Conservation (phyloP, 805 yeast genomes). For the Wickerhamiella domercqiae region DNA sequence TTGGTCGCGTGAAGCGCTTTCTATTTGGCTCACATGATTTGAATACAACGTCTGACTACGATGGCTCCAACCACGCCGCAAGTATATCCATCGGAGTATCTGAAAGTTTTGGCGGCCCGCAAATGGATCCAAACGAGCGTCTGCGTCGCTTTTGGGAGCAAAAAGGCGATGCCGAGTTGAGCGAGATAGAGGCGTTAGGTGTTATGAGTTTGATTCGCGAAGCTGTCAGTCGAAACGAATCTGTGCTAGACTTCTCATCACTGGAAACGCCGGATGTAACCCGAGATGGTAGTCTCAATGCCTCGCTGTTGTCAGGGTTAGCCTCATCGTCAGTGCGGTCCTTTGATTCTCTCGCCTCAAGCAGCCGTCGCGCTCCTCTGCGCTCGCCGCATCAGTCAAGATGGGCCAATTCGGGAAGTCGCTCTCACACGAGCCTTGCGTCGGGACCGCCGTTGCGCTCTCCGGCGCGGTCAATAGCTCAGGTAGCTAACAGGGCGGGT, state of each 20-base stretch:
- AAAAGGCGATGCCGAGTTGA: conserved; percentile 55
- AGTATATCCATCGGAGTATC: not conserved
- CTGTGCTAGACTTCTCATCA: conserved; percentile 15
- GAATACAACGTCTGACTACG: not conserved
- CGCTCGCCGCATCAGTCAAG: not conserved
- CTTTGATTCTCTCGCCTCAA: not conserved
- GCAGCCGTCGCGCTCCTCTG: not conserved
- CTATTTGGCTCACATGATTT: not conserved
- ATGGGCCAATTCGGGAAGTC: not conserved
- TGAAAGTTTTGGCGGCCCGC: not conserved
- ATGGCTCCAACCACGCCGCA: not conserved
- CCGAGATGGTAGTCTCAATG: not conserved
- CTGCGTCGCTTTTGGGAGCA: conserved; percentile 49
- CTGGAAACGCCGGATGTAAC: not conserved
- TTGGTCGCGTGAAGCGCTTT: not conserved
- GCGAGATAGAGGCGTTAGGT: conserved; percentile 62
- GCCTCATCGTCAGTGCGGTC: not conserved
- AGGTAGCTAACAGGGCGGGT: too few relatives aligned
- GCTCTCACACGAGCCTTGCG: not conserved
- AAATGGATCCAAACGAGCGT: conserved; percentile 34
- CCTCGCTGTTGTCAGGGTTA: not conserved
- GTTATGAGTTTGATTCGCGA: conserved; percentile 44
- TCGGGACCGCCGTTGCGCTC: too few relatives aligned
- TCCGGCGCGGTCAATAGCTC: too few relatives aligned
- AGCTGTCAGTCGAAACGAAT: conserved; percentile 18